Evolutionary conservation across 106 monocot genomes (phyloP), one percentile per base, ranked within the genome.

Genomic region (Amphibolis antarctica): DNA sequence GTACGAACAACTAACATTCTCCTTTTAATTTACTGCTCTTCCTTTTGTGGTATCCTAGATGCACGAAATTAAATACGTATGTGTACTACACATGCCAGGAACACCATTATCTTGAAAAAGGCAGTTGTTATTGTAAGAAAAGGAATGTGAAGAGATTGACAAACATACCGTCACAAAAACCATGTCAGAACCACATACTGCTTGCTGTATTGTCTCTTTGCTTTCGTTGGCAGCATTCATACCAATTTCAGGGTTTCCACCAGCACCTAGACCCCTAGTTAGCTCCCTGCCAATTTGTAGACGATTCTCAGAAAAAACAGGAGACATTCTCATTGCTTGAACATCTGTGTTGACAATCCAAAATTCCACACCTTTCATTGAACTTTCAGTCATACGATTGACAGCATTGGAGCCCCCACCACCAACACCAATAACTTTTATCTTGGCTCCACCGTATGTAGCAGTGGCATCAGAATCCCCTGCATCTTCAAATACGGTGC

Each of bases 271-370:
- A 4, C 89, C 89, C 51, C 82, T 79, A 11, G 89, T 89, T 12
- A 89, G 63, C 63, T 89, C 89, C 77, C 48, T 65, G 18, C 89
- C 89, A 51, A 89, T 89, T 63, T 85, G 89, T 74, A 89, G 70
- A 10, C 89, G 67, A 44, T 89, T 77, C 63, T 85, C 77, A 5
- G 77, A 72, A 70, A 65, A 82, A 0, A 89, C 77, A 27, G 82
- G 82, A 6, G 89, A 89, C 82, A 85, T 75, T 70, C 82, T 75
- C 85, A 92, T 88, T 0, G 88, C 92, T 55, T 88, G 92, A 46
- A 96, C 69, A 84, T 96, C 94, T 5, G 94, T 96, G 49, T 96
- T 96, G n/a, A 89, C 94, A 71, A 96, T 89, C 94, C 89, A 96
- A 75, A 96, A 96, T 54, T 96, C 89, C 21, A 96, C 86, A n/a